phyloP scores from a whole-genome alignment of 2,329 filamentous ascomycete genomes.

The Ploettnerulaceae sp. region DNA sequence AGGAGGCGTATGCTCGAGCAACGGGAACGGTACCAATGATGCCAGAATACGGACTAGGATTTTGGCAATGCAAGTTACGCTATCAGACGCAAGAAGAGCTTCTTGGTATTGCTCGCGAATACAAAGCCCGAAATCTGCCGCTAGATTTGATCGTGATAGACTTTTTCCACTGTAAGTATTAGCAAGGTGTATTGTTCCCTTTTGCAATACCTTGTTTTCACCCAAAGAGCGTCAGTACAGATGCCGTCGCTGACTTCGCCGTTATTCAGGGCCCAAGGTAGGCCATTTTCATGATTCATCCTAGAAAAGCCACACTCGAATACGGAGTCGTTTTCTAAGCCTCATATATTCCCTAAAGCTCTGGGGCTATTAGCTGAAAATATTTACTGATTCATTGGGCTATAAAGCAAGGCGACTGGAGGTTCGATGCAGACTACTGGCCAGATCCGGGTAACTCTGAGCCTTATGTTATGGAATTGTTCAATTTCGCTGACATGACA shows the following conservation, averaged over 20 bases:
- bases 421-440: constrained; percentile 59
- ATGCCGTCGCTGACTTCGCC: too few species aligned
- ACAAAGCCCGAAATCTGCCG: constrained; percentile 49
- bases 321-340: too few species aligned
- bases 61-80: constrained; percentile 64
- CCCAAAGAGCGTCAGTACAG: too few species aligned
- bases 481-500: neutral
- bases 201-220: too few species aligned
- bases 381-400: too few species aligned
- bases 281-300: too few species aligned
- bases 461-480: neutral
- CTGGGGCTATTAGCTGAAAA: too few species aligned
- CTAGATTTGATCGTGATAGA: constrained; percentile 63
- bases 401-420: constrained; percentile 63
- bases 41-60: constrained; percentile 63
- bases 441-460: constrained; percentile 49
- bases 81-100: constrained; percentile 63
- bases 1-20: constrained; percentile 49
- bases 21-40: constrained; percentile 61
- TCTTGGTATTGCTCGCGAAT: constrained; percentile 54
- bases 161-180: constrained; percentile 50
- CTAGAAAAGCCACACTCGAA: too few species aligned
- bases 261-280: too few species aligned
- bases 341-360: too few species aligned
- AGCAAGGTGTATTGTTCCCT: too few species aligned